These are phyloP conservation scores for Rubia peregrina DNA, from an alignment of 305 asterid genomes.

Conservation along the genomic window DNA sequence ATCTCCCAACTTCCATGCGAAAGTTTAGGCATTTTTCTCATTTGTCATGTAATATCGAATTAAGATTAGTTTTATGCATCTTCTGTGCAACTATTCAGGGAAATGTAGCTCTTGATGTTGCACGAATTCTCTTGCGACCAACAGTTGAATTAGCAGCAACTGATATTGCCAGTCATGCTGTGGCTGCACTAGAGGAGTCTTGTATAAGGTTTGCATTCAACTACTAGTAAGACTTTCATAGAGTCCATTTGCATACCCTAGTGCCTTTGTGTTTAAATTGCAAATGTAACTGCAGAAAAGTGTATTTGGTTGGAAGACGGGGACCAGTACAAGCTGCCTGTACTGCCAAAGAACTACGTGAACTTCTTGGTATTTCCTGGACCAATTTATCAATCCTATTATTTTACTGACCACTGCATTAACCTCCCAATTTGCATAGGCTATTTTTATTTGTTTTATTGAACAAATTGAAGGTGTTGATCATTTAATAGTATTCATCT, in stretches of 20 bases:
- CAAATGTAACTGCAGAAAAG: constrained; percentile 48
- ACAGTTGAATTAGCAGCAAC: constrained; percentile 67
- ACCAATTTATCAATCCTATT: neutral
- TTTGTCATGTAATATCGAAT: neutral
- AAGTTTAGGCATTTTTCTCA: neutral
- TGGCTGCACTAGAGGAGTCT: constrained; percentile 66
- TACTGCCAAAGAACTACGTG: constrained; percentile 91
- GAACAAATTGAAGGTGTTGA: neutral
- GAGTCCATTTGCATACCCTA: constrained; percentile 8
- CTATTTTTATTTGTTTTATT: neutral
- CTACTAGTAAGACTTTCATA: neutral
- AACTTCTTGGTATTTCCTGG: constrained; percentile 54
- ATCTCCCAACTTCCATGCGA: neutral
- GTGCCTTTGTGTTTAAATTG: neutral
- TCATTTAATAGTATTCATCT: neutral
- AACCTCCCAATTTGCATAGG: neutral
- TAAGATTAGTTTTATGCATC: neutral
- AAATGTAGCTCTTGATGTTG: constrained; percentile 94
- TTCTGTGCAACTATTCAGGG: constrained; percentile 32
- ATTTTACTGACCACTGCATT: neutral
- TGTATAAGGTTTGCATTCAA: constrained; percentile 52
- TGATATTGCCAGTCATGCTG: constrained; percentile 78
- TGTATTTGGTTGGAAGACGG: constrained; percentile 90
- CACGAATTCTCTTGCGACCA: constrained; percentile 87
- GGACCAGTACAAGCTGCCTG: constrained; percentile 97